Evolutionary conservation across 73 alveolate species (phyloP).

Genomic region (Blepharisma stoltei): DNA sequence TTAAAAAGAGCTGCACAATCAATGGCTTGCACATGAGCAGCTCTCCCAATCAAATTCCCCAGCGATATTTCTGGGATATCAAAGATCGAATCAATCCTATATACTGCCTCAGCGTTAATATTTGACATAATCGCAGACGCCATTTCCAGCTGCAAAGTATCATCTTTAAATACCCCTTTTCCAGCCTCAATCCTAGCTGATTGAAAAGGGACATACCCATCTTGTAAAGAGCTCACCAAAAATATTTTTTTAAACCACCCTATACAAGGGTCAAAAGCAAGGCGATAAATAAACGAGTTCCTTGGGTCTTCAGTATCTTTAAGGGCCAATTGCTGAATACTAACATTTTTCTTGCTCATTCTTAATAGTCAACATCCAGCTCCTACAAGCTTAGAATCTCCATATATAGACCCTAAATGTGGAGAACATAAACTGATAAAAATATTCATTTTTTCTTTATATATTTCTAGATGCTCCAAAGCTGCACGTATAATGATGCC

Average conservation of each 20-base stretch:
- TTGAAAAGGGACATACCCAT: slow-evolving; percentile 84
- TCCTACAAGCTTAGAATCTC: slow-evolving; percentile 43
- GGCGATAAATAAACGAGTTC: slow-evolving; percentile 87
- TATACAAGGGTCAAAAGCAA: slow-evolving; percentile 66
- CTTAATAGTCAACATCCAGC: slow-evolving; percentile 86
- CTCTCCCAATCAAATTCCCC: slow-evolving; percentile 94
- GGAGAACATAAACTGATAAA: slow-evolving; percentile 80
- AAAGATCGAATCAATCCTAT: slow-evolving; percentile 89
- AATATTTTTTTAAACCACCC: slow-evolving; percentile 89
- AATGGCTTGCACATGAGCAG: slow-evolving; percentile 94
- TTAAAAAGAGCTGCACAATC: slow-evolving; percentile 89
- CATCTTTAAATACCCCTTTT: neutral
- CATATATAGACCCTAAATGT: slow-evolving; percentile 79
- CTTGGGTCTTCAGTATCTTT: slow-evolving; percentile 83
- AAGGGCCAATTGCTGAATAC: slow-evolving; percentile 70
- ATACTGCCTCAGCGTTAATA: slow-evolving; percentile 64
- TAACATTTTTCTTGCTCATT: slow-evolving; percentile 61
- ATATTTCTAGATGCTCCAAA: slow-evolving; percentile 62
- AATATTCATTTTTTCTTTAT: slow-evolving; percentile 70
- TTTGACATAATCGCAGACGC: slow-evolving; percentile 72
- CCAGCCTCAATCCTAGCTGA: slow-evolving; percentile 78
- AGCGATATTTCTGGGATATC: slow-evolving; percentile 82
- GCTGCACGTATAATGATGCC: slow-evolving; percentile 90
- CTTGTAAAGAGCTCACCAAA: slow-evolving; percentile 81
- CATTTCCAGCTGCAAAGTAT: slow-evolving; percentile 67